Evolutionary conservation across 495 filamentous ascomycete genomes (phyloP).

Genomic region (Annulohypoxylon stygium): DNA sequence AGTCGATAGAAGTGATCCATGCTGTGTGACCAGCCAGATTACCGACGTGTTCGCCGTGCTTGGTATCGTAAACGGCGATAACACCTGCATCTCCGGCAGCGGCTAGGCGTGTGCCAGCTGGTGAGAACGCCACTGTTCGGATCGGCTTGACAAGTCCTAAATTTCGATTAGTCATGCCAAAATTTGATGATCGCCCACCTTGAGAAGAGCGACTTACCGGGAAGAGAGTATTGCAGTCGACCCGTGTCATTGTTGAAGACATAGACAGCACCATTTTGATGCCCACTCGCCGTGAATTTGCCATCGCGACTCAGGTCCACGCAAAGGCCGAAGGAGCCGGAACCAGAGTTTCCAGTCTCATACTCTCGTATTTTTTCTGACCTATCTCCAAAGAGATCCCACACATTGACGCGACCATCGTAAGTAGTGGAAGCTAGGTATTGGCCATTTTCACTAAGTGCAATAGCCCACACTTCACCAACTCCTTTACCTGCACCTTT

Average conservation of each 20-base stretch:
- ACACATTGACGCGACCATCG: constrained; percentile 88
- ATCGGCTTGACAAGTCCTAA: constrained; percentile 87
- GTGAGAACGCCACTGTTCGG: constrained; percentile 86
- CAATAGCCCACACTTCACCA: constrained; percentile 86
- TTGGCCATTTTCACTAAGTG: constrained; percentile 82
- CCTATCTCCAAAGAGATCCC: constrained; percentile 72
- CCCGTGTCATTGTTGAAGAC: constrained; percentile 93
- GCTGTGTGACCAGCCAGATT: constrained; percentile 82
- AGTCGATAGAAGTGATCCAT: constrained; percentile 91
- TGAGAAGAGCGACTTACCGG: constrained; percentile 66
- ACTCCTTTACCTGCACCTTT: constrained; percentile 58
- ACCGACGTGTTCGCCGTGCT: constrained; percentile 90
- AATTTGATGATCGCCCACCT: too few relatives aligned
- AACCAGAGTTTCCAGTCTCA: constrained; percentile 83
- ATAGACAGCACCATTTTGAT: constrained; percentile 93
- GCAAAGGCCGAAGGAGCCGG: constrained; percentile 79
- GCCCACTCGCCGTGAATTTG: constrained; percentile 87
- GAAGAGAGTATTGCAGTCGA: constrained; percentile 85
- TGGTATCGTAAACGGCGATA: constrained; percentile 91
- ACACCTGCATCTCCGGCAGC: constrained; percentile 92
- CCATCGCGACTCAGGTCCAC: constrained; percentile 85
- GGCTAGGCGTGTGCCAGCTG: constrained; percentile 83
- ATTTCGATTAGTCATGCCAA: constrained; percentile 27
- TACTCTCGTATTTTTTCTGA: constrained; percentile 77
- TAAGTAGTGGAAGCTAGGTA: constrained; percentile 85